phyloP scores from a whole-genome alignment of 1,284 basidiomycete genomes.

The Leucoagaricus sp. region DNA sequence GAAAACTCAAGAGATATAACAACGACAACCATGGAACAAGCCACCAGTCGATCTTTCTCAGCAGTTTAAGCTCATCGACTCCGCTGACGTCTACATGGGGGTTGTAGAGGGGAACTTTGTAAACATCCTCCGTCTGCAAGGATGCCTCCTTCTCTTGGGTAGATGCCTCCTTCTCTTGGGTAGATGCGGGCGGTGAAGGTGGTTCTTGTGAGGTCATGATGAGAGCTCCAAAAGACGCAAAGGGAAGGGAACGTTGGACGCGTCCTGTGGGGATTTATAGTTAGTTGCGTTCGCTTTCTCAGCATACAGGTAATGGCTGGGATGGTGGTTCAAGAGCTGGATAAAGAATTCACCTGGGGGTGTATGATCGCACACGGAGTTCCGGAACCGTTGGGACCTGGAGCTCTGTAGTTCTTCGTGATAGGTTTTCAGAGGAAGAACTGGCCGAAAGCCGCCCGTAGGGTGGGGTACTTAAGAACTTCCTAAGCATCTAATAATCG shows the following conservation, averaged over 20 bases:
- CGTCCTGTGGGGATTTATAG: neutral
- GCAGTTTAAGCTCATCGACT: slow-evolving; percentile 61
- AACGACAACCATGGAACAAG: slow-evolving; percentile 72
- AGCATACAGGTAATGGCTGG: neutral
- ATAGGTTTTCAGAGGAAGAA: neutral
- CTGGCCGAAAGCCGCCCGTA: neutral
- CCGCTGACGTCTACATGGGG: slow-evolving; percentile 52
- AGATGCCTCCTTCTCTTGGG: slow-evolving; percentile 26
- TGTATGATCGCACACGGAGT: neutral
- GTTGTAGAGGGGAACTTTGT: slow-evolving; percentile 42
- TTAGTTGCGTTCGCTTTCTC: neutral
- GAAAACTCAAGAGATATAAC: slow-evolving; percentile 73
- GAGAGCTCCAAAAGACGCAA: neutral
- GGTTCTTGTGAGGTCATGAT: slow-evolving; percentile 7
- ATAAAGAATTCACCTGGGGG: slow-evolving; percentile 4
- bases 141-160: slow-evolving; percentile 27
- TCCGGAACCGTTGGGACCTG: neutral
- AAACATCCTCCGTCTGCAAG: slow-evolving; percentile 16
- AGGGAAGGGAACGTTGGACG: neutral
- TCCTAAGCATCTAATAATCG: neutral
- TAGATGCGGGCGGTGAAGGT: slow-evolving; percentile 6
- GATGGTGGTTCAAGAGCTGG: neutral
- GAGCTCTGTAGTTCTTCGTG: neutral
- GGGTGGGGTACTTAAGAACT: neutral
- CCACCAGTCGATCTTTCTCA: slow-evolving; percentile 65